Base-by-base conservation (phyloP, 495 filamentous ascomycete species). In the Schizothecium vesticola region DNA sequence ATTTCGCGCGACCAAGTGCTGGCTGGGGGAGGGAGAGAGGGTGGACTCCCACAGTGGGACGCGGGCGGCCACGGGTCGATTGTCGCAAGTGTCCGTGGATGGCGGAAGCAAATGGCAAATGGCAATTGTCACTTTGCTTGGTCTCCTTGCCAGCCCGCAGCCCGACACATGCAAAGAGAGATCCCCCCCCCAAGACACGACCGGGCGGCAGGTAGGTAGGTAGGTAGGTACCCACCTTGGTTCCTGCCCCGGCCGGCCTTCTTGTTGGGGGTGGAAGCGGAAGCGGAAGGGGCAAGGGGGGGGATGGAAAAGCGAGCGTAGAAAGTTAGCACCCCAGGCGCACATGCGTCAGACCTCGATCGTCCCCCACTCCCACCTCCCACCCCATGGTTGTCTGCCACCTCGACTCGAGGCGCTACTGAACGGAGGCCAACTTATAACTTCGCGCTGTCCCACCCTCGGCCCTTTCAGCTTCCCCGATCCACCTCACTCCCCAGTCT, bases 281-380 rank as follows among this genome's bases (percentile, higher is more conserved):
- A 51, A 51, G 4, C 19, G 43, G 19, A 51, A 51, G 19, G 43
- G 36, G 43, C 3, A 3, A 51, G 5, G 43, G 43, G 43, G 36
- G 43, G 43, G 43, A n/a, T 51, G 43, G 43, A 51, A 28, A n/a
- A n/a, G 19, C 43, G 43, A 51, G 43, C 43, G n/a, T 51, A 16
- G 13, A 43, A 43, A 51, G 43, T n/a, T 51, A 51, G 43, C 43
- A 51, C 33, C 33, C 33, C 33, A 43, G 57, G 26, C 60, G 23
- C 25, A 29, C 36, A 56, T 68, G 66, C 66, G 66, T 68, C 66
- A 68, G 67, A 19, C 22, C 64, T 67, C 68, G 43, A 51, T 51
- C 43, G 59, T 65, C 70, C 71, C 71, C 71, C 71, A 72, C 71
- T 70, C 28, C 55, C 58, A 26, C 63, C 33, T 56, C 58, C 43